A percentile compares a stretch with the other conserved stretches of the same genome.
Conservation (phyloP, 257 asterid species). For the Echites panduratus region DNA sequence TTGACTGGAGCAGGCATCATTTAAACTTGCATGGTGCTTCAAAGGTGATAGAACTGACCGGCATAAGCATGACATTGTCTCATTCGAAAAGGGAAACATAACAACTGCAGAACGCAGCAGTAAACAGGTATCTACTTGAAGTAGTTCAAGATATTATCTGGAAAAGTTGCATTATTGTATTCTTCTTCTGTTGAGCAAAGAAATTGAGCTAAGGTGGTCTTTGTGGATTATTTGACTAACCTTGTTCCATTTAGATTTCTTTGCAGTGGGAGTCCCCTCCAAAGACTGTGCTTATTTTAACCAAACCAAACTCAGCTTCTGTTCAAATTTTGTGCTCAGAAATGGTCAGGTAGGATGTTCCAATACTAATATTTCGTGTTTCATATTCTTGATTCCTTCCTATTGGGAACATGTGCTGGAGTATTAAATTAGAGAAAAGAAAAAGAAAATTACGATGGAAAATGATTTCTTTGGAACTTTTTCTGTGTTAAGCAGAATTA, state of each 20-base stretch:
- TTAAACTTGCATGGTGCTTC: constrained; percentile 89
- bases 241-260: constrained; percentile 39
- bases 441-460: neutral
- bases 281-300: constrained; percentile 71
- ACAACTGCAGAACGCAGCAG: constrained; percentile 95
- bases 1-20: constrained; percentile 63
- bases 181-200: neutral
- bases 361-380: neutral
- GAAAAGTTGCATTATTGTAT: neutral
- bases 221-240: constrained; percentile 2
- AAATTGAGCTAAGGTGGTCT: neutral
- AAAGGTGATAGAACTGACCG: constrained; percentile 88
- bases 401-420: too few relatives aligned
- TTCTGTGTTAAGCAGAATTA: neutral
- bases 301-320: constrained; percentile 76
- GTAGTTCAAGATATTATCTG: neutral
- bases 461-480: neutral
- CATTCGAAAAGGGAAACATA: constrained; percentile 91
- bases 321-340: constrained; percentile 64
- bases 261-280: constrained; percentile 95
- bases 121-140: constrained; percentile 53
- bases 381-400: neutral
- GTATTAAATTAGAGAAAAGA: neutral
- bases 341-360: constrained; percentile 65
- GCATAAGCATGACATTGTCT: constrained; percentile 88